Evolutionary conservation across 129 eudicot species (phyloP), one percentile per base, ranked within the genome.

Genomic region (Saposhnikovia divaricata): DNA sequence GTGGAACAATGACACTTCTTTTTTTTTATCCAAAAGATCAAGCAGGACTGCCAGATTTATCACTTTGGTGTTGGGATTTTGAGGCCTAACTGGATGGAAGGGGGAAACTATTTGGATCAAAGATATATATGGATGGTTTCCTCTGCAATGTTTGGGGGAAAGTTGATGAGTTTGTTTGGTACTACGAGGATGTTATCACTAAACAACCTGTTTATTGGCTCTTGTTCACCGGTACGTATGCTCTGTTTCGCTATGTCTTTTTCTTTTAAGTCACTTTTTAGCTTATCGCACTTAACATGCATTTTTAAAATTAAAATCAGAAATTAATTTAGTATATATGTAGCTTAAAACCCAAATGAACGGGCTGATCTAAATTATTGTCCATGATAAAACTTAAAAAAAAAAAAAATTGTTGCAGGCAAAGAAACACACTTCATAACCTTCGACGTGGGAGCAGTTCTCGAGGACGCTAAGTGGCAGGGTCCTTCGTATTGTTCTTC

Each of bases 81-180:
- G n/a, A 85, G 93, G 4, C 98, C 98, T 18, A 81, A 91, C 81
- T 94, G 97, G 93, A 92, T 94, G 4, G 88, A 91, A 38, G 96
- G 92, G 9, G 93, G 92, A 31, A 85, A 46, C 44, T 91, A 91
- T 42, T 28, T 91, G n/a, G 98, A 97, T n/a, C 96, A 91, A 81
- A 83, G 75, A 3, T 10, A 40, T 10, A 40, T 5, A 78, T 86
- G 16, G 90, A 88, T 37, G 91, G 90, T 0, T 91, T 91, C 70
- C 83, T 84, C 23, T 91, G 93, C 53, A 81, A 93, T 50, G 96
- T 89, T 0, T 89, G 92, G 97, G 86, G 85, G 87, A 93, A 91
- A 77, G 90, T 76, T 5, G 96, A 93, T 18, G 73, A 18, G 6
- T 93, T 93, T 74, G 89, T 93, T 66, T 81, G 90, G 79, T 93